phyloP scores from a whole-genome alignment of 169 alveolate genomes.

The Blepharisma undulans region DNA sequence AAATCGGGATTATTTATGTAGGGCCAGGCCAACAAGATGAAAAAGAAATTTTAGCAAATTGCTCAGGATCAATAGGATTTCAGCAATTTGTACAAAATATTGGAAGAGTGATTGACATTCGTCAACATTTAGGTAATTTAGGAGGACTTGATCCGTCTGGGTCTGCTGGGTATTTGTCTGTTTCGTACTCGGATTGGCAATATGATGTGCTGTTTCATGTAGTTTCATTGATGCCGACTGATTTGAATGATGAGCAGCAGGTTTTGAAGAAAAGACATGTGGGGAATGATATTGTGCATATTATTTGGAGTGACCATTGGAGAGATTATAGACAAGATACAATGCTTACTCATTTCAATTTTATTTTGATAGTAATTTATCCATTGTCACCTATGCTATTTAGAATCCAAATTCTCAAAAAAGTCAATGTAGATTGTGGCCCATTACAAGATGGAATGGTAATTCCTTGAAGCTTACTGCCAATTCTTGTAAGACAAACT shows the following conservation, averaged over 20 bases:
- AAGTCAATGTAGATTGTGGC: slow-evolving; percentile 1
- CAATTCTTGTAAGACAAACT: slow-evolving; percentile 24
- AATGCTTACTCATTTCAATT: slow-evolving; percentile 28
- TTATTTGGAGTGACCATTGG: slow-evolving; percentile 42
- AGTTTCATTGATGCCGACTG: slow-evolving; percentile 41
- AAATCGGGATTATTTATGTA: slow-evolving; percentile 43
- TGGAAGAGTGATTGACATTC: slow-evolving; percentile 19
- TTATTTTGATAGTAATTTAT: slow-evolving; percentile 33
- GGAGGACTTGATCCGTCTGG: slow-evolving; percentile 41
- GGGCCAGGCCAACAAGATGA: slow-evolving; percentile 28
- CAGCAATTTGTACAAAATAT: slow-evolving; percentile 9
- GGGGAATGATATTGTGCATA: slow-evolving; percentile 45
- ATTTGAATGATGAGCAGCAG: slow-evolving; percentile 38
- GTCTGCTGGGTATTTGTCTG: slow-evolving; percentile 10
- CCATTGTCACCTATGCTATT: slow-evolving; percentile 30
- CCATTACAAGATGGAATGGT: slow-evolving; percentile 49
- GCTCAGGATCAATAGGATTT: slow-evolving; percentile 23
- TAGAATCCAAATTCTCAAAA: slow-evolving; percentile 31
- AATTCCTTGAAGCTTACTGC: background rate
- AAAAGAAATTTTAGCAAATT: slow-evolving; percentile 39
- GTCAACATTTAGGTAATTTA: slow-evolving; percentile 28
- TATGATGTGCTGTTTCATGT: slow-evolving; percentile 40
- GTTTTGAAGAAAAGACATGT: slow-evolving; percentile 43
- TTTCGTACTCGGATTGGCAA: slow-evolving; percentile 38
- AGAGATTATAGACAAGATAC: slow-evolving; percentile 43